Evolutionary conservation across 2,329 filamentous ascomycete species (phyloP).

Genomic region (Parastagonospora nodorum): DNA sequence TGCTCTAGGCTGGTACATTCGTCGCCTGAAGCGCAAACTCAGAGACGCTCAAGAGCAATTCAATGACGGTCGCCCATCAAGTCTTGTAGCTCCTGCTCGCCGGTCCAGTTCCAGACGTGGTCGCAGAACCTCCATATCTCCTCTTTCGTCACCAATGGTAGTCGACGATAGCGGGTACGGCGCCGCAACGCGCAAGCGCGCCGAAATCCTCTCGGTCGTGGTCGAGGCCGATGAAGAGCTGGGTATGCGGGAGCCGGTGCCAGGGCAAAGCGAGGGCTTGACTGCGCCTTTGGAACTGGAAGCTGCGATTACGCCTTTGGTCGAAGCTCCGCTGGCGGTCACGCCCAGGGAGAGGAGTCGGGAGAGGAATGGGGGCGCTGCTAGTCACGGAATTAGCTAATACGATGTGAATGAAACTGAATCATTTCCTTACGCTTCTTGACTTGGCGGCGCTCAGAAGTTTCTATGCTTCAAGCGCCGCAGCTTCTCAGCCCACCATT

Average conservation of each 20-base stretch:
- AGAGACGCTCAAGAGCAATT: slow-evolving; percentile 14
- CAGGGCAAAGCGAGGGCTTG: slow-evolving; percentile 33
- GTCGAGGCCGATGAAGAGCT: slow-evolving; percentile 30
- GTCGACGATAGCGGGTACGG: slow-evolving; percentile 11
- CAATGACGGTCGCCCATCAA: not conserved
- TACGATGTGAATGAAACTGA: not conserved
- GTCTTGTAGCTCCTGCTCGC: not conserved
- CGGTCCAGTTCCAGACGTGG: not conserved
- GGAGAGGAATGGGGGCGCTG: not conserved
- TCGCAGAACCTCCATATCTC: slow-evolving; percentile 11
- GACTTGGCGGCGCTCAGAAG: not conserved
- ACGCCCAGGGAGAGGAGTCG: not conserved
- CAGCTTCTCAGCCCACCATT: not conserved
- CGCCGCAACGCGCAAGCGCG: slow-evolving; percentile 23
- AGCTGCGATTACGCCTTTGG: slow-evolving; percentile 16
- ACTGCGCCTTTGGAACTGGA: slow-evolving; percentile 31
- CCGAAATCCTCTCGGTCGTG: slow-evolving; percentile 26
- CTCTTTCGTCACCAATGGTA: slow-evolving; percentile 10
- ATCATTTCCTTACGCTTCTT: not conserved
- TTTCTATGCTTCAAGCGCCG: not conserved
- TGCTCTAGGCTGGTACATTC: slow-evolving; percentile 28
- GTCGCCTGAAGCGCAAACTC: slow-evolving; percentile 28
- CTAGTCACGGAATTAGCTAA: not conserved
- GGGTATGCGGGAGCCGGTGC: slow-evolving; percentile 26
- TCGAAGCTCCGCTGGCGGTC: slow-evolving; percentile 21